phyloP scores from a whole-genome alignment of 2,329 filamentous ascomycete genomes.

The Rachicladosporium sp. region DNA sequence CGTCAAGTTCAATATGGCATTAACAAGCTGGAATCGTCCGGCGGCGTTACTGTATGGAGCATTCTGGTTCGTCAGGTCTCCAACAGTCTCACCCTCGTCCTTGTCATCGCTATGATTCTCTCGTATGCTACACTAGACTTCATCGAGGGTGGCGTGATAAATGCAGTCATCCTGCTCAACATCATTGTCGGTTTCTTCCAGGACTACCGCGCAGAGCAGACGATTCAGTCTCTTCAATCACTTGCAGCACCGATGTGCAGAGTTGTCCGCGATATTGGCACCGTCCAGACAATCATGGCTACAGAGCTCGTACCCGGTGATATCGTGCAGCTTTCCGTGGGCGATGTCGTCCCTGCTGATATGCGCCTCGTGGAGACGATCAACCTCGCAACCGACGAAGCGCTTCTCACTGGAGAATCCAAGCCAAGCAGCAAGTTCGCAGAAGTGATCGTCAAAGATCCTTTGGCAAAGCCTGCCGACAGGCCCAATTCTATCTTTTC shows the following conservation, averaged over 20 bases:
- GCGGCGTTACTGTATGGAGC: constrained; percentile 11
- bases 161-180: constrained; percentile 44
- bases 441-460: constrained; percentile 13
- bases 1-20: constrained; percentile 17
- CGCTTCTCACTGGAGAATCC: constrained; percentile 58
- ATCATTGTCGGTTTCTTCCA: constrained; percentile 46
- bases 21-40: constrained; percentile 19
- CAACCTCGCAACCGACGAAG: constrained; percentile 64
- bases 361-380: constrained; percentile 47
- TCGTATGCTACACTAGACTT: constrained; percentile 45
- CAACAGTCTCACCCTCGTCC: constrained; percentile 23
- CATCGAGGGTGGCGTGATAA: constrained; percentile 47
- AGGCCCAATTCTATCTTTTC: constrained; percentile 51
- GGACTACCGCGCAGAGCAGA: constrained; percentile 45
- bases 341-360: constrained; percentile 58
- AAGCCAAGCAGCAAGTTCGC: constrained; percentile 27
- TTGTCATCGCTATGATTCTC: constrained; percentile 44
- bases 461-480: constrained; percentile 32
- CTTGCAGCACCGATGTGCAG: constrained; percentile 42
- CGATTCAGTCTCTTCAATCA: constrained; percentile 41
- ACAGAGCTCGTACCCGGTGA: constrained; percentile 53
- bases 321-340: constrained; percentile 47
- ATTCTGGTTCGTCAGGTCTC: constrained; percentile 18
- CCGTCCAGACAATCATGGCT: constrained; percentile 38
- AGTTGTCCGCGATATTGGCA: constrained; percentile 40